These are phyloP conservation scores for Ulota crispa DNA, from an alignment of 225 moss, liverwort and hornwort species.

Conservation along the genomic window DNA sequence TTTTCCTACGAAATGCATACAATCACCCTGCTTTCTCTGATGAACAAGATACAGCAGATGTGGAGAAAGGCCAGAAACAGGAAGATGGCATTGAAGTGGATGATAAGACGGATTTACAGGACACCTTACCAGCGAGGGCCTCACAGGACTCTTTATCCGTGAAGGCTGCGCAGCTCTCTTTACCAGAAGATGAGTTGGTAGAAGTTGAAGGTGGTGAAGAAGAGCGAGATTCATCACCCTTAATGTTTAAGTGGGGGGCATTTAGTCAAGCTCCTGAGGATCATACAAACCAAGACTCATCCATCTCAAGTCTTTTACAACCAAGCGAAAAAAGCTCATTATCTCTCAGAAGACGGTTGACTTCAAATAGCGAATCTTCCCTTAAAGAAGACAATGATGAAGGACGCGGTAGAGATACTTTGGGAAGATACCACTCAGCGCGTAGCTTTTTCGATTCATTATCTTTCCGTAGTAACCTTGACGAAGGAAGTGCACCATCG, in stretches of 20 bases:
- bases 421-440: constrained; percentile 48
- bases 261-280: constrained; percentile 42
- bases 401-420: constrained; percentile 14
- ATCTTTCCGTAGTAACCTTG: constrained; percentile 38
- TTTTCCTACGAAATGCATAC: constrained; percentile 68
- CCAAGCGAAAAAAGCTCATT: constrained; percentile 15
- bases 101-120: constrained; percentile 23
- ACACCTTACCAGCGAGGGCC: constrained; percentile 18
- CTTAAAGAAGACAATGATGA: constrained; percentile 10
- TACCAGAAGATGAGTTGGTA: constrained; percentile 35
- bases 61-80: constrained; percentile 50
- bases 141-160: constrained; percentile 19
- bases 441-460: constrained; percentile 49
- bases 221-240: constrained; percentile 37
- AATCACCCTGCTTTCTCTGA: constrained; percentile 69
- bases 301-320: constrained; percentile 16
- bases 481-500: constrained; percentile 5
- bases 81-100: constrained; percentile 34
- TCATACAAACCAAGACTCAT: neutral
- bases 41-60: constrained; percentile 42
- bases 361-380: constrained; percentile 15
- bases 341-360: constrained; percentile 25
- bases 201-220: constrained; percentile 33
- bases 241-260: constrained; percentile 44
- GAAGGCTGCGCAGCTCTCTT: neutral